Evolutionary conservation across 768 basidiomycete genomes (phyloP).

Genomic region (Collybia sordida): DNA sequence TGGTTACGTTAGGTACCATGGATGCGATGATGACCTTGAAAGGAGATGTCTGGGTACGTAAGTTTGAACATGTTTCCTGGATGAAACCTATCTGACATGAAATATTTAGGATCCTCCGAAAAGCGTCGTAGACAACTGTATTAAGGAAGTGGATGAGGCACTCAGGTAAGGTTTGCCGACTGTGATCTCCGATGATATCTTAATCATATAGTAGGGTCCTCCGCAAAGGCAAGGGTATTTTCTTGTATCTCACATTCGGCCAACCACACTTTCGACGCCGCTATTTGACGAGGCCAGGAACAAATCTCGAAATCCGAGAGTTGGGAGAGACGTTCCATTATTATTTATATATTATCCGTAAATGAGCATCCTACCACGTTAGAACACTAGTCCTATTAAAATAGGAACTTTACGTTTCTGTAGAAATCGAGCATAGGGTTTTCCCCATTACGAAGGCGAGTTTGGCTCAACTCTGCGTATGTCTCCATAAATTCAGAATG

Average conservation of each 20-base stretch:
- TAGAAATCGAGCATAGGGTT: constrained; percentile 91
- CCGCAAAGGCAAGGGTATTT: constrained; percentile 52
- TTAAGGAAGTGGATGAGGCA: constrained; percentile 74
- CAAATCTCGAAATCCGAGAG: constrained; percentile 63
- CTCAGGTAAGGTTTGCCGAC: constrained; percentile 46
- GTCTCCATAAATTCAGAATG: constrained; percentile 89
- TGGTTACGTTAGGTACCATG: constrained; percentile 58
- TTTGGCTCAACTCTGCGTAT: constrained; percentile 75
- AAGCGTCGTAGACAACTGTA: constrained; percentile 69
- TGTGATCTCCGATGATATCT: background rate
- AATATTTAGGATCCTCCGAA: constrained; percentile 67
- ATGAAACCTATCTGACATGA: background rate
- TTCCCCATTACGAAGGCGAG: constrained; percentile 75
- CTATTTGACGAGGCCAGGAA: constrained; percentile 56
- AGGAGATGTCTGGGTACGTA: constrained; percentile 76
- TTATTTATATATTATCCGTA: constrained; percentile 66
- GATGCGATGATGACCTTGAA: constrained; percentile 87
- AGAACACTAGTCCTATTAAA: constrained; percentile 38
- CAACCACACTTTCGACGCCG: constrained; percentile 85
- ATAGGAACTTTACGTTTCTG: constrained; percentile 91
- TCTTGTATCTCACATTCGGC: constrained; percentile 85
- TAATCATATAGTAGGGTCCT: constrained; percentile 49
- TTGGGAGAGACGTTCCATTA: constrained; percentile 85
- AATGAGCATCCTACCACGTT: constrained; percentile 13
- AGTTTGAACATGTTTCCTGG: background rate